phyloP scores from a whole-genome alignment of 352 stramenopile genomes.

The Phytophthora rubi region DNA sequence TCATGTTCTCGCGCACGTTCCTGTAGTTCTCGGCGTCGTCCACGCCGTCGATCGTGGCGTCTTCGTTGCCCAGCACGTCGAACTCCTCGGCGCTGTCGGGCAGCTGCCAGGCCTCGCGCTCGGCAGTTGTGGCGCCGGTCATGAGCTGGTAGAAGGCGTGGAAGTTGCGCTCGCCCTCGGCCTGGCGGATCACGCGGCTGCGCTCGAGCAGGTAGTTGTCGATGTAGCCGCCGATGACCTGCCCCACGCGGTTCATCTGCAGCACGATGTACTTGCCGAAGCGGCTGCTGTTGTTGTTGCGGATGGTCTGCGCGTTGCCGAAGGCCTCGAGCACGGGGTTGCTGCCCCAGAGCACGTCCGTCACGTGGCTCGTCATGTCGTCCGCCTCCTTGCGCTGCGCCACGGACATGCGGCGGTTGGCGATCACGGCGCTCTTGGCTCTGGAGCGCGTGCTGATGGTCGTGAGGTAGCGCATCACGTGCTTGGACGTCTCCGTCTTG shows the following conservation, averaged over 20 bases:
- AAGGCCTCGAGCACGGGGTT: conserved; percentile 89
- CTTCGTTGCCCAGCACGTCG: conserved; percentile 69
- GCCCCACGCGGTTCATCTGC: conserved; percentile 82
- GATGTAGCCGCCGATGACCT: conserved; percentile 85
- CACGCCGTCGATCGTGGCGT: conserved; percentile 76
- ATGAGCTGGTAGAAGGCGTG: conserved; percentile 95
- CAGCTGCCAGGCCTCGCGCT: conserved; percentile 66
- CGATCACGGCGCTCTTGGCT: conserved; percentile 73
- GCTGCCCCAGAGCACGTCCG: conserved; percentile 77
- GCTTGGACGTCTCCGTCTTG: conserved; percentile 97
- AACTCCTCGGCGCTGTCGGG: conserved; percentile 57
- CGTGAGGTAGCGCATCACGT: conserved; percentile 95
- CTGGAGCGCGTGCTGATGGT: conserved; percentile 77
- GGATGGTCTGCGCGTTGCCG: conserved; percentile 87
- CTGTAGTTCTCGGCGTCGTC: conserved; percentile 77
- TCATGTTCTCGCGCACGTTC: conserved; percentile 69
- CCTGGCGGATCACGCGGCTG: conserved; percentile 87
- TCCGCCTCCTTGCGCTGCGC: conserved; percentile 77
- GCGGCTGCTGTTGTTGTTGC: conserved; percentile 88
- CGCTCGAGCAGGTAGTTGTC: conserved; percentile 94
- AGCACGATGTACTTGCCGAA: conserved; percentile 91
- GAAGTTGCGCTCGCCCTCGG: conserved; percentile 92
- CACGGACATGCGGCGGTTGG: conserved; percentile 80
- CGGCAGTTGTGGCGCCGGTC: conserved; percentile 58
- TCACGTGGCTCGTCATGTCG: conserved; percentile 74